Conservation (phyloP, 805 yeast species). For the Pichia deserticola region DNA sequence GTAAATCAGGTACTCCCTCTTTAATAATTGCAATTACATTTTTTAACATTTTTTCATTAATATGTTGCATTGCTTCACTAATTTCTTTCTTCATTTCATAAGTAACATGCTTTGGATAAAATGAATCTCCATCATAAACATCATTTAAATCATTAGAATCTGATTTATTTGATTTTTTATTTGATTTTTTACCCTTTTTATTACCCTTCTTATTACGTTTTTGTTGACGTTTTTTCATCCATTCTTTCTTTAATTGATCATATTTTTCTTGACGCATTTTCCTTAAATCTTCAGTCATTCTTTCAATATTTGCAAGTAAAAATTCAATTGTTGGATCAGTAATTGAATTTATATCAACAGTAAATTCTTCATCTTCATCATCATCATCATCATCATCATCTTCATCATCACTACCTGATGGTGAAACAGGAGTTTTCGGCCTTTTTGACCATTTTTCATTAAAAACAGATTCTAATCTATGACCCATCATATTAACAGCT, state of each 20-base stretch:
- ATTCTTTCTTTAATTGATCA: slow-evolving; percentile 58
- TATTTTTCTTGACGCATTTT: slow-evolving; percentile 74
- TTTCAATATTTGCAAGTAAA: slow-evolving; percentile 75
- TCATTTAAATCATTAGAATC: slow-evolving; percentile 31
- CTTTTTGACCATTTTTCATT: slow-evolving; percentile 83
- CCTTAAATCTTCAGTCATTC: slow-evolving; percentile 80
- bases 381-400: slow-evolving; percentile 33
- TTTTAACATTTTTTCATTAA: slow-evolving; percentile 71
- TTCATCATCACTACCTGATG: slow-evolving; percentile 35
- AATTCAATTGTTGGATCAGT: slow-evolving; percentile 87
- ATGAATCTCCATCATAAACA: slow-evolving; percentile 7
- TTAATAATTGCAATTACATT: slow-evolving; percentile 80
- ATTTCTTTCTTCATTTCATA: slow-evolving; percentile 96
- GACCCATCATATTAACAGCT: slow-evolving; percentile 94
- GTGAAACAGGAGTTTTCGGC: slow-evolving; percentile 56
- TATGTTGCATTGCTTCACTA: slow-evolving; percentile 71
- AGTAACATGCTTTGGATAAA: slow-evolving; percentile 47
- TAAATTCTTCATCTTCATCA: slow-evolving; percentile 38
- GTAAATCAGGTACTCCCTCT: slow-evolving; percentile 61
- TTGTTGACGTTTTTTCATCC: slow-evolving; percentile 42
- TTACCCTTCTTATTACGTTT: slow-evolving; percentile 31
- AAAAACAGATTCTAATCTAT: slow-evolving; percentile 77
- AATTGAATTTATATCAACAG: slow-evolving; percentile 53
- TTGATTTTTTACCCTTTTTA: slow-evolving; percentile 10
- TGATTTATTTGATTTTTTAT: slow-evolving; percentile 37